These are phyloP conservation scores for Aspergillus baeticus DNA, from an alignment of 495 filamentous ascomycete species.

Conservation along the genomic window DNA sequence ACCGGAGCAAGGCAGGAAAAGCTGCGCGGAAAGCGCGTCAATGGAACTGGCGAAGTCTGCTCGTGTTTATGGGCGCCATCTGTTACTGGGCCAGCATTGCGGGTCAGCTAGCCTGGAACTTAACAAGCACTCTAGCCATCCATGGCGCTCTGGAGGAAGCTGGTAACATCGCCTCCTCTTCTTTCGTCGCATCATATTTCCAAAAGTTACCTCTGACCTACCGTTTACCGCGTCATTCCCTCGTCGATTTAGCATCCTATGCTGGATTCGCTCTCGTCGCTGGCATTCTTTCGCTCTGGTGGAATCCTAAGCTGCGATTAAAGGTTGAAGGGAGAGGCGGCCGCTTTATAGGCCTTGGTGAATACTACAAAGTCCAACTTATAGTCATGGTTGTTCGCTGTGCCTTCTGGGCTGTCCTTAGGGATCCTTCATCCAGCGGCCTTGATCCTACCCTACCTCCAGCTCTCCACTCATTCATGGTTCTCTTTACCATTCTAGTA, in stretches of 20 bases:
- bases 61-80: slow-evolving; percentile 46
- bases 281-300: slow-evolving; percentile 64
- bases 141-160: slow-evolving; percentile 15
- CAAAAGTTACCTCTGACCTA: slow-evolving; percentile 21
- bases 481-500: slow-evolving; percentile 55
- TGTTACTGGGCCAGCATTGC: slow-evolving; percentile 52
- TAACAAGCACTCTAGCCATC: slow-evolving; percentile 27
- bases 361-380: slow-evolving; percentile 69
- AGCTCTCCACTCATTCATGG: slow-evolving; percentile 57
- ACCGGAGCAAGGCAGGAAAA: slow-evolving; percentile 54
- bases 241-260: slow-evolving; percentile 32
- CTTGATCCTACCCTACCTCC: slow-evolving; percentile 39
- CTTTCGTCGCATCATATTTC: slow-evolving; percentile 30
- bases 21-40: slow-evolving; percentile 35
- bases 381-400: slow-evolving; percentile 59
- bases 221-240: slow-evolving; percentile 27
- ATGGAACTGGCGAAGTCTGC: slow-evolving; percentile 52
- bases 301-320: slow-evolving; percentile 70
- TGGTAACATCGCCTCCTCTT: slow-evolving; percentile 5
- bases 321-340: slow-evolving; percentile 61
- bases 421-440: slow-evolving; percentile 44
- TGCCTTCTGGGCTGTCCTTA: slow-evolving; percentile 50
- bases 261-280: slow-evolving; percentile 49
- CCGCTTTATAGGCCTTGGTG: slow-evolving; percentile 60
- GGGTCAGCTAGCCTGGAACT: slow-evolving; percentile 45